Percentiles rank a stretch among this genome's conserved stretches.
Evolutionary conservation across 2,329 filamentous ascomycete genomes (phyloP).

Genomic region (Falciphora oryzae): DNA sequence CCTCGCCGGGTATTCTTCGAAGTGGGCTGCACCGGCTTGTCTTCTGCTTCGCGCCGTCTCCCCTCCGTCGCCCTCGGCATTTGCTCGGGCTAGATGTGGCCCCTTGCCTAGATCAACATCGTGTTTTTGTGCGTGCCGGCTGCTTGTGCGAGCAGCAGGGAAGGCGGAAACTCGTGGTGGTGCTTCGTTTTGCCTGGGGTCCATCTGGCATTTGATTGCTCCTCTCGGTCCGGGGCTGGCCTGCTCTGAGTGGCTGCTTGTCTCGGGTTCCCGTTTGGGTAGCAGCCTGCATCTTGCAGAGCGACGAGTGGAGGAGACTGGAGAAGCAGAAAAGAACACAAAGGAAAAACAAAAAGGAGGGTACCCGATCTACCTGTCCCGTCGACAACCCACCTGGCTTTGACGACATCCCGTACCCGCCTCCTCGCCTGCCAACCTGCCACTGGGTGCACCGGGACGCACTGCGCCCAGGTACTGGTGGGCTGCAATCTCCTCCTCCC

Average conservation of each 20-base stretch:
- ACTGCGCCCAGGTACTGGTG: not conserved
- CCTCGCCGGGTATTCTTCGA: not conserved
- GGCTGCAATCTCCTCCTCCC: not conserved
- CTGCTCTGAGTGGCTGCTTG: conserved; percentile 1
- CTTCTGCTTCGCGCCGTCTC: not conserved
- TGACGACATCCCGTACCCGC: not conserved
- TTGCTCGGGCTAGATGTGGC: not conserved
- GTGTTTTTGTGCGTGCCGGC: not conserved
- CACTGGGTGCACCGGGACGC: not conserved
- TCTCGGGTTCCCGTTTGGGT: not conserved
- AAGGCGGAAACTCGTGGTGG: not conserved
- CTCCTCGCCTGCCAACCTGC: not conserved
- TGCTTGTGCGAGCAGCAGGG: not conserved
- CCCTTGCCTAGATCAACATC: not conserved
- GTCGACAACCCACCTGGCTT: not conserved
- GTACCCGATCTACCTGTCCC: not conserved
- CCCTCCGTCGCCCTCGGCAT: not conserved
- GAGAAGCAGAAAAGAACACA: not conserved
- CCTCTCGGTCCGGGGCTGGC: not conserved
- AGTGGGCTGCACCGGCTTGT: not conserved
- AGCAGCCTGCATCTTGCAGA: not conserved
- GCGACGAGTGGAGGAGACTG: not conserved
- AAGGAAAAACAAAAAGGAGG: not conserved
- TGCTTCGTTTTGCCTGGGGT: not conserved
- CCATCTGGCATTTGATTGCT: not conserved